These are phyloP conservation scores for Plenodomus biglobosus DNA, from an alignment of 2,329 filamentous ascomycete species.

Conservation along the genomic window DNA sequence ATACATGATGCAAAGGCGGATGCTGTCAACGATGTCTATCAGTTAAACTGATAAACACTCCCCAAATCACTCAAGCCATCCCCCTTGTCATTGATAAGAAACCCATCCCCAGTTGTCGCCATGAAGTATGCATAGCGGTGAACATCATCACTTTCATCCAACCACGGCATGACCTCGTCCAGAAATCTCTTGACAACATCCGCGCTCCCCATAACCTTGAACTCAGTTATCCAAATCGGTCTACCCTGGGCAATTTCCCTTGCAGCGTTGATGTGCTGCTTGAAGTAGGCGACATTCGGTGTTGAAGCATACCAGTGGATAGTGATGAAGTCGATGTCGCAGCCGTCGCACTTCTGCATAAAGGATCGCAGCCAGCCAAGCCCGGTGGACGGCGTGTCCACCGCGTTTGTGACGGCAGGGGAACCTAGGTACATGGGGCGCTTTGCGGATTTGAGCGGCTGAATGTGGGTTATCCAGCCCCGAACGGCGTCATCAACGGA, in stretches of 20 bases:
- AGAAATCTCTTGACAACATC: constrained; percentile 26
- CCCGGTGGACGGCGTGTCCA: constrained; percentile 12
- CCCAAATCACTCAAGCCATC: constrained; percentile 21
- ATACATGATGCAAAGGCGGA: too few species aligned
- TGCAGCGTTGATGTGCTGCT: constrained; percentile 37
- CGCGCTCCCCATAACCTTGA: constrained; percentile 22
- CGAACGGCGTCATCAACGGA: constrained; percentile 11
- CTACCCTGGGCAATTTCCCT: constrained; percentile 55
- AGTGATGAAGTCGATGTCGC: constrained; percentile 39
- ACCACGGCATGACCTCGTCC: constrained; percentile 34
- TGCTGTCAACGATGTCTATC: not conserved
- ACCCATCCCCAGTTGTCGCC: constrained; percentile 13
- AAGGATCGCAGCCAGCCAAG: constrained; percentile 32
- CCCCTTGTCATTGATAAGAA: constrained; percentile 19
- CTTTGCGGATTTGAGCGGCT: constrained; percentile 18
- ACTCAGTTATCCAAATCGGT: constrained; percentile 43
- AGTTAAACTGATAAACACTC: constrained; percentile 9
- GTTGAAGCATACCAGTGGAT: constrained; percentile 37
- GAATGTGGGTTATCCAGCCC: constrained; percentile 21
- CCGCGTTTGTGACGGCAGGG: constrained; percentile 36
- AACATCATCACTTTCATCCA: constrained; percentile 30
- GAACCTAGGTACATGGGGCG: constrained; percentile 32
- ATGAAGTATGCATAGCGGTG: constrained; percentile 38
- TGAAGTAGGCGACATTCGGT: constrained; percentile 31
- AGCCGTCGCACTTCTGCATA: constrained; percentile 29